A percentile compares a stretch with the other conserved stretches of the same genome.
phyloP scores from a whole-genome alignment of 139 green algal species.

The Edaphochlamys debaryana region DNA sequence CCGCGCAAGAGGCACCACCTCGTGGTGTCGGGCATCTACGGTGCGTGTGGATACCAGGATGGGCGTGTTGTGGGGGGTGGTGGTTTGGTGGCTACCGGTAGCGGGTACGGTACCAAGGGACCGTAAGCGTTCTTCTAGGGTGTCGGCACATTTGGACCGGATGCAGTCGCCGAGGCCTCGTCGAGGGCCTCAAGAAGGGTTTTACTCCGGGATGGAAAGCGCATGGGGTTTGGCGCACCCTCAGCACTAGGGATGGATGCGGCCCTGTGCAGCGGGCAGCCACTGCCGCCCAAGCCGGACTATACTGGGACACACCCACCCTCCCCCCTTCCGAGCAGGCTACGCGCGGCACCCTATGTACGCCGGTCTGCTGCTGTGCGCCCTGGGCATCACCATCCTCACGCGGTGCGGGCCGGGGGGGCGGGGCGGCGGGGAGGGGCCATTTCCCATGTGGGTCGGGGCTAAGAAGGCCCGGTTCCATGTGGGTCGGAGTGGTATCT shows the following conservation, averaged over 20 bases:
- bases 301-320: background rate
- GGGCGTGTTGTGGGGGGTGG: background rate
- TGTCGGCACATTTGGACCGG: background rate
- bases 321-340: background rate
- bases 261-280: too few relatives aligned
- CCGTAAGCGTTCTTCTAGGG: background rate
- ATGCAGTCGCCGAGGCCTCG: background rate
- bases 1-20: constrained; percentile 57
- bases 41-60: background rate
- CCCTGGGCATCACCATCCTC: constrained; percentile 42
- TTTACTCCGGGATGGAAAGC: too few relatives aligned
- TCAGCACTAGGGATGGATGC: too few relatives aligned
- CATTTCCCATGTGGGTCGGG: too few relatives aligned
- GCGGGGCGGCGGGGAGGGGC: too few relatives aligned
- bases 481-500: too few relatives aligned
- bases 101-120: too few relatives aligned
- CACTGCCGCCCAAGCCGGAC: background rate
- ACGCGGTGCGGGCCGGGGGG: too few relatives aligned
- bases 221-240: too few relatives aligned
- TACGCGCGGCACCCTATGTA: constrained; percentile 66
- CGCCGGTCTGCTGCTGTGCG: constrained; percentile 52
- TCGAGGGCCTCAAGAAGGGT: background rate
- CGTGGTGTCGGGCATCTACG: constrained; percentile 55
- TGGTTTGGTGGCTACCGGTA: background rate
- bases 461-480: too few relatives aligned